Percentiles rank a stretch among this genome's conserved stretches.
phyloP scores from a whole-genome alignment of 495 filamentous ascomycete species.

The Penicillium verhagenii region DNA sequence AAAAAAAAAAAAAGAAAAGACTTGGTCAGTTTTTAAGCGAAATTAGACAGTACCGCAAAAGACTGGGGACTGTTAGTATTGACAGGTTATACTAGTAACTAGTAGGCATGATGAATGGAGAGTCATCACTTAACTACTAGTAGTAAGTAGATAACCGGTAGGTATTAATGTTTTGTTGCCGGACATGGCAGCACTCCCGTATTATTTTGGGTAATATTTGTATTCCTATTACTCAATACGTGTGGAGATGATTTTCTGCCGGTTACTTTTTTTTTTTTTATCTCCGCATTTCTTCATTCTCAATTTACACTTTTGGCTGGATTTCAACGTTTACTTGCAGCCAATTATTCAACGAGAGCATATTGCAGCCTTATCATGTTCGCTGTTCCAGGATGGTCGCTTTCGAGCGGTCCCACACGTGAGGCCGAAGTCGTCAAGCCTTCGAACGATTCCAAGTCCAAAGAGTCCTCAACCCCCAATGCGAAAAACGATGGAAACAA shows the following conservation, averaged over 20 bases:
- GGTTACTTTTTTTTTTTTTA: constrained; percentile 17
- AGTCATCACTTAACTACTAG: no score
- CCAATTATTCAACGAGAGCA: background rate
- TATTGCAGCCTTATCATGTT: constrained; percentile 63
- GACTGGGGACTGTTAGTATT: background rate
- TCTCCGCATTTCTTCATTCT: constrained; percentile 1
- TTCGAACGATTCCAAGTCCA: constrained; percentile 22
- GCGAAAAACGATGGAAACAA: constrained; percentile 39
- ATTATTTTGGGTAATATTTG: background rate
- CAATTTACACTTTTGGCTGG: background rate
- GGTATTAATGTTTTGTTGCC: background rate
- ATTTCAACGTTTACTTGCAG: background rate
- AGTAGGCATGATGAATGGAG: background rate
- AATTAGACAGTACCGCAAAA: no score
- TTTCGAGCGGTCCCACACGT: constrained; percentile 66
- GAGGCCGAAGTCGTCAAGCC: constrained; percentile 53
- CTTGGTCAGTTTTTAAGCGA: background rate
- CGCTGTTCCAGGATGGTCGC: constrained; percentile 85
- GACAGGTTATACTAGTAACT: no score
- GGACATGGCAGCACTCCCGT: background rate
- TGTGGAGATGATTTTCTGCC: constrained; percentile 13
- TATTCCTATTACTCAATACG: background rate
- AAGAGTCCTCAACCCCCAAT: constrained; percentile 30
- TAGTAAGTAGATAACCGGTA: no score
- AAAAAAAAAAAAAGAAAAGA: background rate